Base-by-base conservation (phyloP, 805 yeast genomes). In the Suhomyces pyralidae region DNA sequence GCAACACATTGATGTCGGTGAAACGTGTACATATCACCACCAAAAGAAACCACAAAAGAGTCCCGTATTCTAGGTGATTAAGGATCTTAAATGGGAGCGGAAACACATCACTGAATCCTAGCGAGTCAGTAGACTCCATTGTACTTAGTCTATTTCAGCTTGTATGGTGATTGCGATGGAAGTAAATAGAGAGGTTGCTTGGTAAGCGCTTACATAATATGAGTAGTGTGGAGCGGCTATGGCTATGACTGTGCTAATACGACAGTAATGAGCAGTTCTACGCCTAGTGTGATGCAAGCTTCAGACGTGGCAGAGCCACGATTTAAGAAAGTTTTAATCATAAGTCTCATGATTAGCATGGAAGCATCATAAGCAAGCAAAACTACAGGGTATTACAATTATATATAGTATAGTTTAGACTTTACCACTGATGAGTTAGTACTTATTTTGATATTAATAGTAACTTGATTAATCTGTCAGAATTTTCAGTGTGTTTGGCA, bases 401-500 rank as follows among this genome's bases (percentile, higher is more conserved):
- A 2, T 36, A n/a, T 15, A 22, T n/a, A n/a, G n/a, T 10, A 26
- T 10, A 28, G n/a, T 28, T 9, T 28, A 17, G 9, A 25, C 10
- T 48, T 12, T 32, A 17, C 15, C 49, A 28, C 15, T 32, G 22
- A 14, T 17, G 26, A 24, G 30, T 24, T 22, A 42, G 45, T 25
- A 34, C 36, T 14, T 40, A 26, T 20, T 12, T 25, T 54, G 48
- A 50, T 43, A 36, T 7, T 9, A 40, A 25, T 45, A 38, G 20
- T 40, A 34, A 42, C 44, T 26, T n/a, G 17, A 26, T 40, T 14
- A 7, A 50, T 43, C 26, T 44, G 46, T 82, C 86, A 82, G 86
- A 82, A 80, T 80, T 81, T 81, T 81, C 86, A 81, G 82, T 80
- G 83, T 80, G 77, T 74, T 81, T 82, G 85, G 84, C 83, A 61